Evolutionary conservation across 768 basidiomycete genomes (phyloP), one percentile per base, ranked within the genome.

Genomic region (Gelatoporia subvermispora): DNA sequence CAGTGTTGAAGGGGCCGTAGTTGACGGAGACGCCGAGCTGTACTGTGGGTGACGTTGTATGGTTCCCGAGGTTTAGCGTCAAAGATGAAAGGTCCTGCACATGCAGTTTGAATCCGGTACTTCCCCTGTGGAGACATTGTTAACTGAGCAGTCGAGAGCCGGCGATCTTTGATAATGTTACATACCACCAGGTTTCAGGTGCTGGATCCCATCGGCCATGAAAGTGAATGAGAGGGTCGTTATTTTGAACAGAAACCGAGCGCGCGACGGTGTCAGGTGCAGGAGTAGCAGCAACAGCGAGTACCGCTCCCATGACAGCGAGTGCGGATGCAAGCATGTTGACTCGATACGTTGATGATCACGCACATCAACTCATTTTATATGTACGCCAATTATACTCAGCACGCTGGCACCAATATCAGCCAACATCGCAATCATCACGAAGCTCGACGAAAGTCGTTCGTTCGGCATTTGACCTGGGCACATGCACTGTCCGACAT

Each of bases 181-280:
- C 73, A 40, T 50, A 78, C 79, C 79, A 80, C 76, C 78, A 82
- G 4, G 76, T 78, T 40, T 77, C 76, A 7, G 72, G 73, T 15
- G 72, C 69, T 0, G 58, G 41, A 53, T 79, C 78, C 79, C 78
- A 79, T 18, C 78, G 69, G 3, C 76, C 77, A 49, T 78, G 74
- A 47, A 68, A 74, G 53, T 67, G 71, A 20, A 80, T 74, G 43
- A 70, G 57, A 1, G 74, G 73, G 48, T 79, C 54, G 43, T 66
- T 52, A 53, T 72, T 65, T 24, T 53, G 58, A 18, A 77, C 48
- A 23, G 53, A 42, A 2, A 59, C 40, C 4, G 31, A 17, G 8
- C 36, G 23, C 23, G 47, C 17, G 15, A 7, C 16, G 3, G 47
- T 10, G 11, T n/a, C 42, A 10, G 35, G 8, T 28, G 37, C 41